A percentile compares a stretch with the other conserved stretches of the same genome.
Conservation (phyloP, 2,329 filamentous ascomycete genomes). For the Colletotrichum lindemuthianum region DNA sequence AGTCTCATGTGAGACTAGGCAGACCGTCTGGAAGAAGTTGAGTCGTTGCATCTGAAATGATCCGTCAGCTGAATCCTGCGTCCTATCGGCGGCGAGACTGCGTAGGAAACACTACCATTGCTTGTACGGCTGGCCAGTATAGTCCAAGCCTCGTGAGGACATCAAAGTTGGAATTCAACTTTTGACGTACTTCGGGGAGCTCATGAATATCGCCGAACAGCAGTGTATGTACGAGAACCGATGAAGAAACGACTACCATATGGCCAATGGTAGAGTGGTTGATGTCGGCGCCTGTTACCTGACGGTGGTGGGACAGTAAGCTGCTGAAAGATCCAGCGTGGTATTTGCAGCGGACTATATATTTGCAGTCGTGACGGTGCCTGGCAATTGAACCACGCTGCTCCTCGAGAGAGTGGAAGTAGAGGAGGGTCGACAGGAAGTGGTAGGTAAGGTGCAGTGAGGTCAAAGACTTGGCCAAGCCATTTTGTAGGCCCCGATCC, state of each 20-base stretch:
- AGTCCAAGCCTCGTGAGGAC: background rate
- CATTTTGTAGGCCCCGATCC: constrained; percentile 8
- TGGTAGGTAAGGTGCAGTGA: constrained; percentile 49
- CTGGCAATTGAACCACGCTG: background rate
- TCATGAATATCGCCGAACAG: constrained; percentile 30
- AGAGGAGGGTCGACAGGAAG: constrained; percentile 50
- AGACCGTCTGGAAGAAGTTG: background rate
- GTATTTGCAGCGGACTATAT: constrained; percentile 40
- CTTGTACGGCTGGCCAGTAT: background rate
- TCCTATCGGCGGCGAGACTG: background rate
- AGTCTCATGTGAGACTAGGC: background rate
- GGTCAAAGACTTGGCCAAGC: constrained; percentile 42
- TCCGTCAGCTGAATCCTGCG: background rate
- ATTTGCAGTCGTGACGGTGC: background rate
- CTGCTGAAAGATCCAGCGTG: constrained; percentile 43
- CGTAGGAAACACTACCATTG: background rate
- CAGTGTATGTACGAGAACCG: constrained; percentile 37
- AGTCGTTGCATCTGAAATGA: background rate
- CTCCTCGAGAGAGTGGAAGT: constrained; percentile 48
- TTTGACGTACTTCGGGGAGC: background rate
- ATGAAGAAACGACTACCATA: constrained; percentile 37
- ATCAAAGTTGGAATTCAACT: background rate
- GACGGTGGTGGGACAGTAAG: constrained; percentile 36
- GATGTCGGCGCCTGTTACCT: constrained; percentile 24
- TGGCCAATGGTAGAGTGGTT: constrained; percentile 36